These are phyloP conservation scores for Spiromastix sp. DNA, from an alignment of 2,329 filamentous ascomycete species.

Conservation along the genomic window DNA sequence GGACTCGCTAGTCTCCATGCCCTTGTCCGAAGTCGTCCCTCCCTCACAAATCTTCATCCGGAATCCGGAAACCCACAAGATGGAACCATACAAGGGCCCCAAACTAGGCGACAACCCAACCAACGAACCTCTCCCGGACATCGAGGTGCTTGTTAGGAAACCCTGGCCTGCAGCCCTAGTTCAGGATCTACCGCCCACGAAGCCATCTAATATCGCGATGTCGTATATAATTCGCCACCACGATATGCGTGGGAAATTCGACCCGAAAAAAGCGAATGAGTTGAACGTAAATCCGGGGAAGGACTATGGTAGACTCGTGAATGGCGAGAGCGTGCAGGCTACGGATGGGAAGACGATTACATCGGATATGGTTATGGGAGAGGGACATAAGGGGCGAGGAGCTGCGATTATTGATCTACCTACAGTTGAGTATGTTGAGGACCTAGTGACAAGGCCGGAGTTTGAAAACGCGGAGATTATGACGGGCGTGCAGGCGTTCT, in stretches of 20 bases:
- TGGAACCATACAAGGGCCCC: constrained; percentile 62
- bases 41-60: constrained; percentile 62
- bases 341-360: constrained; percentile 60
- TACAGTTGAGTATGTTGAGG: constrained; percentile 56
- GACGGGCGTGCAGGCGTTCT: constrained; percentile 54
- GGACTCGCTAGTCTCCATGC: constrained; percentile 58
- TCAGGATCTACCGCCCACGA: constrained; percentile 55
- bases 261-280: constrained; percentile 51
- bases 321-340: constrained; percentile 53
- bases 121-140: constrained; percentile 44
- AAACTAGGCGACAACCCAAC: constrained; percentile 38
- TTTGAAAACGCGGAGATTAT: constrained; percentile 58
- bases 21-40: constrained; percentile 54
- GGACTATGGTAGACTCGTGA: constrained; percentile 51
- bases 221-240: constrained; percentile 80
- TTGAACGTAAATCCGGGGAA: constrained; percentile 53
- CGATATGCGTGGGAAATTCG: constrained; percentile 70
- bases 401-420: constrained; percentile 75
- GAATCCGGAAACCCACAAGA: constrained; percentile 48
- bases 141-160: constrained; percentile 60
- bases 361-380: constrained; percentile 75
- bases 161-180: constrained; percentile 69
- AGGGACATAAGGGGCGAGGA: constrained; percentile 56
- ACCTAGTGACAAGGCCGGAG: constrained; percentile 60
- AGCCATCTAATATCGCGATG: constrained; percentile 56